phyloP scores from a whole-genome alignment of 305 asterid species.

The Fraxinus latifolia region DNA sequence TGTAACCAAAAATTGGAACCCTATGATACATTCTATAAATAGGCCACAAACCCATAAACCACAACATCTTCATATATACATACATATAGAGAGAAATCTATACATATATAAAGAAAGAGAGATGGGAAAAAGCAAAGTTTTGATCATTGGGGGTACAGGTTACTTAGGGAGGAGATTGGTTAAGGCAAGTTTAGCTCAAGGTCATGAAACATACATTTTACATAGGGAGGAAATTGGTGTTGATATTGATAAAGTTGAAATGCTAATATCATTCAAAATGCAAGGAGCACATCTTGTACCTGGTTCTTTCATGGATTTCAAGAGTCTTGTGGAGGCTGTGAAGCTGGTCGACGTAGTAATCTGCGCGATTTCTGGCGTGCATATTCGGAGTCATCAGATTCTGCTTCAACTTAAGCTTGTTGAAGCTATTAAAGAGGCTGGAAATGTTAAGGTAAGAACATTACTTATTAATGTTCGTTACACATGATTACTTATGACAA shows the following conservation, averaged over 20 bases:
- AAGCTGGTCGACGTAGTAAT: slow-evolving; percentile 58
- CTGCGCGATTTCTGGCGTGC: slow-evolving; percentile 53
- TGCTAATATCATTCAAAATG: slow-evolving; percentile 41
- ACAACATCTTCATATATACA: neutral
- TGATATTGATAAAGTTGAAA: slow-evolving; percentile 46
- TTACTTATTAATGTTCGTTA: neutral
- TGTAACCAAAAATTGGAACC: neutral
- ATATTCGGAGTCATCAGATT: slow-evolving; percentile 41
- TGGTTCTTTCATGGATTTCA: slow-evolving; percentile 35
- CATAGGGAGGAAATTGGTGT: slow-evolving; percentile 34
- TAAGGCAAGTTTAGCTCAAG: slow-evolving; percentile 32
- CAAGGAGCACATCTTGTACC: slow-evolving; percentile 43
- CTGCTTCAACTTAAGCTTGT: slow-evolving; percentile 57
- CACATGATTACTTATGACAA: neutral
- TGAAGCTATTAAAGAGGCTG: slow-evolving; percentile 59
- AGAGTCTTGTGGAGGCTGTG: slow-evolving; percentile 51
- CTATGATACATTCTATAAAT: neutral
- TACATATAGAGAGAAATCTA: neutral
- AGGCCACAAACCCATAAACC: neutral
- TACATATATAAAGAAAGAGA: neutral
- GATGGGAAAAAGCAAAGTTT: slow-evolving; percentile 33
- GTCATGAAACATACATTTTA: slow-evolving; percentile 33
- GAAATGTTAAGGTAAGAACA: slow-evolving; percentile 48
- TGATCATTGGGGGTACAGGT: slow-evolving; percentile 42
- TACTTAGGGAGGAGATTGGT: slow-evolving; percentile 38